Percentiles rank a stretch among this genome's conserved stretches.
Evolutionary conservation across 176 grass and related monocot genomes (phyloP).

Genomic region (Typha latifolia): DNA sequence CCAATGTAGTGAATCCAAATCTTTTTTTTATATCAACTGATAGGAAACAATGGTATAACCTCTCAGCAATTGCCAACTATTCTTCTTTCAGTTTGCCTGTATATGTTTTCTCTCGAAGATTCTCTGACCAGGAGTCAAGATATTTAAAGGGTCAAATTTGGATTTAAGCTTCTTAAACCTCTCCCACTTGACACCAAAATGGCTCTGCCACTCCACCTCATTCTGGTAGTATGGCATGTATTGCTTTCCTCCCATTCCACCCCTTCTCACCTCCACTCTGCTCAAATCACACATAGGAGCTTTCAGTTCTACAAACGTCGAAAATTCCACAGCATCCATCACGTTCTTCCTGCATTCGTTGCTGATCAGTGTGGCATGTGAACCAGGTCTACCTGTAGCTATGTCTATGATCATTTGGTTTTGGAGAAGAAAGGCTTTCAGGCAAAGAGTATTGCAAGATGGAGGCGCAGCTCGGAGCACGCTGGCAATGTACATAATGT

Average conservation of each 20-base stretch:
- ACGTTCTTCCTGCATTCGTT: too few relatives aligned
- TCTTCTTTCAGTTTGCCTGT: too few relatives aligned
- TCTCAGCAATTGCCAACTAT: too few relatives aligned
- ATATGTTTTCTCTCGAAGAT: neutral
- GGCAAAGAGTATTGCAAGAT: neutral
- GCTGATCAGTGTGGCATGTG: neutral
- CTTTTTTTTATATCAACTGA: too few relatives aligned
- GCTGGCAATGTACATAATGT: neutral
- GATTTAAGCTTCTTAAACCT: neutral
- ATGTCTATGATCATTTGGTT: neutral
- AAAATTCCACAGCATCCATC: too few relatives aligned
- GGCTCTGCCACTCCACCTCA: neutral
- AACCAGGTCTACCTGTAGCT: neutral
- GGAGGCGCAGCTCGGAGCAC: conserved; percentile 1
- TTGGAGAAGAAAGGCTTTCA: neutral
- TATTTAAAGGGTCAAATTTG: neutral
- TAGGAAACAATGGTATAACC: too few relatives aligned
- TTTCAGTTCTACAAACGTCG: too few relatives aligned
- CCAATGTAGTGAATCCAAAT: too few relatives aligned
- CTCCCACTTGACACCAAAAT: conserved; percentile 4
- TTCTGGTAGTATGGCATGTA: conserved; percentile 2
- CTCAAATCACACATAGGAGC: too few relatives aligned
- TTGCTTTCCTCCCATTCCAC: neutral
- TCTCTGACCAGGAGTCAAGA: conserved; percentile 1
- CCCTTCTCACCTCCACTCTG: neutral